A percentile compares a stretch with the other conserved stretches of the same genome.
phyloP scores from a whole-genome alignment of 306 rosid genomes.

The Begonia fuchsioides region DNA sequence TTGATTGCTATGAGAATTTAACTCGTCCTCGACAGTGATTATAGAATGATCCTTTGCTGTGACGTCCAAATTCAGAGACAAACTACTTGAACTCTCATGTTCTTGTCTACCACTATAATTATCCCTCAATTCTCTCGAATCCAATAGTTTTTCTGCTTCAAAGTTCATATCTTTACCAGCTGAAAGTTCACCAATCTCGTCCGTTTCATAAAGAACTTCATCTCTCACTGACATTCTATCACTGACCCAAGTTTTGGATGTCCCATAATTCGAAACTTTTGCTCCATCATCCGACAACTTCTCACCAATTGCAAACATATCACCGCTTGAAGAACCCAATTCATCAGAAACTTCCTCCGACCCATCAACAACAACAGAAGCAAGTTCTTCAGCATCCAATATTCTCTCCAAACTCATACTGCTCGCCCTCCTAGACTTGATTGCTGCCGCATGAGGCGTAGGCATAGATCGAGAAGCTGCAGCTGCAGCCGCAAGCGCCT shows the following conservation, averaged over 20 bases:
- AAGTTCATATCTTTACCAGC: constrained; percentile 4
- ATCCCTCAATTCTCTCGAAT: constrained; percentile 11
- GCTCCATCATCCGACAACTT: constrained; percentile 16
- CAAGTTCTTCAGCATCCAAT: constrained; percentile 16
- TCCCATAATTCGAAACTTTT: constrained; percentile 10
- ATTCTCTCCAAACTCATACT: constrained; percentile 21
- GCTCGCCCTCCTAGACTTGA: constrained; percentile 51
- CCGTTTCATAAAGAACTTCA: constrained; percentile 16
- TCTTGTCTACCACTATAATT: constrained; percentile 13
- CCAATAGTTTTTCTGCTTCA: constrained; percentile 17
- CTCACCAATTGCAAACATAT: constrained; percentile 12
- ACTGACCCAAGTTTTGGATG: constrained; percentile 5
- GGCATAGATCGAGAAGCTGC: constrained; percentile 82
- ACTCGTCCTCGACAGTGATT: constrained; percentile 16
- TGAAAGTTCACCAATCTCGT: constrained; percentile 12
- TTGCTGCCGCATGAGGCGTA: constrained; percentile 79
- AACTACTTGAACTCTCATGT: constrained; percentile 7
- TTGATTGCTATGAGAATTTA: constrained; percentile 17
- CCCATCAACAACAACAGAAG: constrained; percentile 19
- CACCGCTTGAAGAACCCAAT: constrained; percentile 22
- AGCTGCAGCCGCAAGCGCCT: constrained; percentile 81
- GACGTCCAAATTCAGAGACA: not conserved
- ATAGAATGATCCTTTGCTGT: constrained; percentile 15
- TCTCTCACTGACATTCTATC: constrained; percentile 12
- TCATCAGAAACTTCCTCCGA: constrained; percentile 19